Evolutionary conservation across 2,329 filamentous ascomycete species (phyloP).

Genomic region (Talaromyces albobiverticillius): DNA sequence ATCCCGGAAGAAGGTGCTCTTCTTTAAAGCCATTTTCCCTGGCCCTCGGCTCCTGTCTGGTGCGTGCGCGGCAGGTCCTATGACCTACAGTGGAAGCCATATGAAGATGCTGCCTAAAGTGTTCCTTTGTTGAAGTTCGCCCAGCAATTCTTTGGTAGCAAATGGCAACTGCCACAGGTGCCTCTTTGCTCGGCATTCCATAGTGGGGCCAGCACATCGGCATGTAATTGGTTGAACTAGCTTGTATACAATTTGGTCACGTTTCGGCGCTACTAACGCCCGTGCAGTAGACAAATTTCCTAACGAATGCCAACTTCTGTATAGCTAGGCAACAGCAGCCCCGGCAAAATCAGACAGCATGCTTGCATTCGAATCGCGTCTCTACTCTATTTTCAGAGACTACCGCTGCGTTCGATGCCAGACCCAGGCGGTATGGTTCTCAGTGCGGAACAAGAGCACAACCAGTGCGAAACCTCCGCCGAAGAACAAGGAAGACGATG

Average conservation of each 20-base stretch:
- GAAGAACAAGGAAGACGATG: conserved; percentile 34
- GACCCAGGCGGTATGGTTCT: conserved; percentile 26
- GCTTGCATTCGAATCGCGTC: conserved; percentile 19
- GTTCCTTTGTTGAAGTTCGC: neutral
- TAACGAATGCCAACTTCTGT: conserved; percentile 30
- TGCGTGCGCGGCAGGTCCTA: neutral
- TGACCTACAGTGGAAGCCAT: conserved; percentile 5
- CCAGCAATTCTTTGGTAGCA: neutral
- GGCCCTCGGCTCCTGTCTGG: neutral
- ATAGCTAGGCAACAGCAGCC: conserved; percentile 6
- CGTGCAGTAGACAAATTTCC: conserved; percentile 11
- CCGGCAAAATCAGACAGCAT: conserved; percentile 11
- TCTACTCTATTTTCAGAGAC: conserved; percentile 21
- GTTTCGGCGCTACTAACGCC: neutral
- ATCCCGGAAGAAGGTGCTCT: conserved; percentile 30
- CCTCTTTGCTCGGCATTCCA: neutral
- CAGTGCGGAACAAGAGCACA: conserved; percentile 20
- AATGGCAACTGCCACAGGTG: neutral
- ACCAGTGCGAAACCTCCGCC: conserved; percentile 12
- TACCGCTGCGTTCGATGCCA: conserved; percentile 35
- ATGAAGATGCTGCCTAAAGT: conserved; percentile 10
- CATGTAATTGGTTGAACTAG: conserved; percentile 7
- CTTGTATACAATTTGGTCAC: neutral
- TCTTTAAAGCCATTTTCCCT: conserved; percentile 6
- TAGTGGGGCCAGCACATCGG: neutral